Percentiles rank a stretch among this genome's conserved stretches.
phyloP scores from a whole-genome alignment of 768 basidiomycete species.

The Rhodosporidiobolus odoratus region DNA sequence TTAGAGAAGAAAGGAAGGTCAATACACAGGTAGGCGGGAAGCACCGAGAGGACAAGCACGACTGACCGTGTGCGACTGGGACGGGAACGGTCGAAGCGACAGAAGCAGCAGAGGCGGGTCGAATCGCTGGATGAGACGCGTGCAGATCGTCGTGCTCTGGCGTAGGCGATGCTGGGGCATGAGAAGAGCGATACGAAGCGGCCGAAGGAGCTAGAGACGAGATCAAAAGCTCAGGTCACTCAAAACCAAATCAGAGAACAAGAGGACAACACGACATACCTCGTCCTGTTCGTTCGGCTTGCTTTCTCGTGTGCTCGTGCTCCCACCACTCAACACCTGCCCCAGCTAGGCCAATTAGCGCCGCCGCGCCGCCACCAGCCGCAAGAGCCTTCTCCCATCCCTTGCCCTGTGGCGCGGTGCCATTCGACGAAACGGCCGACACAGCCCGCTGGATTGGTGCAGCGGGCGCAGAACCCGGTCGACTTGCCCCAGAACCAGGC shows the following conservation, averaged over 20 bases:
- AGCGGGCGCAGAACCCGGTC: background rate
- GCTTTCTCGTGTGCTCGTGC: background rate
- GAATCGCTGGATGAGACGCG: background rate
- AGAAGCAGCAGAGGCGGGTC: background rate
- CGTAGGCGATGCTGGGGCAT: too few relatives aligned
- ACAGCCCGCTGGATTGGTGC: too few relatives aligned
- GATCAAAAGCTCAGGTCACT: background rate
- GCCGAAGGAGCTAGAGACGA: too few relatives aligned
- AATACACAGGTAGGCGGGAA: background rate
- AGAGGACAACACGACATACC: background rate
- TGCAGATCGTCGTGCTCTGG: too few relatives aligned
- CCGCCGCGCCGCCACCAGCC: background rate
- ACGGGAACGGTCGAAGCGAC: background rate
- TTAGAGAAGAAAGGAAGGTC: background rate
- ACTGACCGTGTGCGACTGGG: too few relatives aligned
- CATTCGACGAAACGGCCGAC: too few relatives aligned
- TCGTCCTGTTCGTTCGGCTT: background rate
- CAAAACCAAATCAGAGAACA: background rate
- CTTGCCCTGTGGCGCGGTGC: too few relatives aligned
- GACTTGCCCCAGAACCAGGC: background rate
- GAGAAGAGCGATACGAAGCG: too few relatives aligned
- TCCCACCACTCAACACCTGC: background rate
- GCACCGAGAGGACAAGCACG: too few relatives aligned
- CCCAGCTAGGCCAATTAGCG: background rate
- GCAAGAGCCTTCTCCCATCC: background rate